These are phyloP conservation scores for Colletotrichum siamense DNA, from an alignment of 2,329 filamentous ascomycete species.

Conservation along the genomic window DNA sequence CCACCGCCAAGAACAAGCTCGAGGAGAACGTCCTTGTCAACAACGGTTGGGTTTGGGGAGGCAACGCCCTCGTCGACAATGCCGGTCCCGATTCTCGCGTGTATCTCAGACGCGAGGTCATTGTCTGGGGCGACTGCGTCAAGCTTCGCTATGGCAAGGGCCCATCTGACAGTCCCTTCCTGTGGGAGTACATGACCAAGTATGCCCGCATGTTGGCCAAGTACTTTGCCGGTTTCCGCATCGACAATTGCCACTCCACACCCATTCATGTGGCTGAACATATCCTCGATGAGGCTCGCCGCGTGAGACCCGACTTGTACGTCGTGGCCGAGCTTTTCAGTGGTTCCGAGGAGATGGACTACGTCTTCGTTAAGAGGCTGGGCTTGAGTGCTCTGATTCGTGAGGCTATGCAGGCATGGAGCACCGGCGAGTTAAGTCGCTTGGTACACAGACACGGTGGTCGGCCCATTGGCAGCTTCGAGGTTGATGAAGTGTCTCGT, in stretches of 20 bases:
- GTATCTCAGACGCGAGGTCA: conserved; percentile 96
- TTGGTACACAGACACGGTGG: conserved; percentile 94
- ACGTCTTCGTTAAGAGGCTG: conserved; percentile 91
- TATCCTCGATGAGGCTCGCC: conserved; percentile 90
- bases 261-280: conserved; percentile 94
- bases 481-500: conserved; percentile 83
- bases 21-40: conserved; percentile 86
- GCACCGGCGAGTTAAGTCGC: conserved; percentile 88
- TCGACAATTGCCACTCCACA: conserved; percentile 98
- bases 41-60: conserved; percentile 99
- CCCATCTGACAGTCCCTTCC: conserved; percentile 85
- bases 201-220: conserved; percentile 94
- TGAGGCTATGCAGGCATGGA: conserved; percentile 99
- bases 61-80: conserved; percentile 92
- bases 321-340: conserved; percentile 96
- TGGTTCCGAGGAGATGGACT: conserved; percentile 94
- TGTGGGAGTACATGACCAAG: conserved; percentile 95
- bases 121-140: conserved; percentile 98
- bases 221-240: conserved; percentile 93
- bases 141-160: conserved; percentile 89
- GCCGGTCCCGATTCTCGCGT: conserved; percentile 87
- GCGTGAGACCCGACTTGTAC: conserved; percentile 85
- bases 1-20: conserved; percentile 76
- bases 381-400: conserved; percentile 91
- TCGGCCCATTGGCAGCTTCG: conserved; percentile 94